Percentiles rank a stretch among this genome's conserved stretches.
phyloP scores from a whole-genome alignment of 495 filamentous ascomycete species.

The Penicillium nucicola region DNA sequence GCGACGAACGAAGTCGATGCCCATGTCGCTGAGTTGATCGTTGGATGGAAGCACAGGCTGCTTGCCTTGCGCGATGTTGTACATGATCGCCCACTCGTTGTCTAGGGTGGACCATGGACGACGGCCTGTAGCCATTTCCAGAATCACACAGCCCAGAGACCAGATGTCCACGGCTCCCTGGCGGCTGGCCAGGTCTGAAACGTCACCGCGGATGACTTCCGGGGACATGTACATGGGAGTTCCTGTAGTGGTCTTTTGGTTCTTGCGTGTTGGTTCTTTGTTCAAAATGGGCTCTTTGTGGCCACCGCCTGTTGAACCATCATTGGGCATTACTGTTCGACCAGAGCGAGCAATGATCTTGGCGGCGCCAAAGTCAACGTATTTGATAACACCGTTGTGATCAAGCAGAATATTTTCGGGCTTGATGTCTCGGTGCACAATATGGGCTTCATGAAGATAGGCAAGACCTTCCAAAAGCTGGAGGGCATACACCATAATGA shows the following conservation, averaged over 20 bases:
- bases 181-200: slow-evolving; percentile 47
- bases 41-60: slow-evolving; percentile 74
- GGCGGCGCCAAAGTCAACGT: slow-evolving; percentile 96
- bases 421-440: slow-evolving; percentile 97
- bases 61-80: slow-evolving; percentile 97
- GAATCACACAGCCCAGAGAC: slow-evolving; percentile 94
- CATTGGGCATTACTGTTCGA: slow-evolving; percentile 69
- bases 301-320: slow-evolving; percentile 21
- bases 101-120: slow-evolving; percentile 96
- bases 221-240: slow-evolving; percentile 99
- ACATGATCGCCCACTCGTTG: slow-evolving; percentile 99
- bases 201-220: slow-evolving; percentile 90
- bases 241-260: slow-evolving; percentile 91
- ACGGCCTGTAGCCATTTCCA: slow-evolving; percentile 95
- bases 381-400: slow-evolving; percentile 97
- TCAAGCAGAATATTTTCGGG: slow-evolving; percentile 98
- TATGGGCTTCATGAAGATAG: slow-evolving; percentile 85
- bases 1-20: slow-evolving; percentile 82
- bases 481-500: slow-evolving; percentile 95
- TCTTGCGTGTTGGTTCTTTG: slow-evolving; percentile 42
- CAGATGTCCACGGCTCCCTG: slow-evolving; percentile 95
- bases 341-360: slow-evolving; percentile 96
- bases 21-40: slow-evolving; percentile 80
- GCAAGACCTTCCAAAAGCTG: slow-evolving; percentile 94
- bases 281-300: slow-evolving; percentile 13